Evolutionary conservation across 1,284 basidiomycete genomes (phyloP), one percentile per base, ranked within the genome.

Genomic region (Fomes fomentarius): DNA sequence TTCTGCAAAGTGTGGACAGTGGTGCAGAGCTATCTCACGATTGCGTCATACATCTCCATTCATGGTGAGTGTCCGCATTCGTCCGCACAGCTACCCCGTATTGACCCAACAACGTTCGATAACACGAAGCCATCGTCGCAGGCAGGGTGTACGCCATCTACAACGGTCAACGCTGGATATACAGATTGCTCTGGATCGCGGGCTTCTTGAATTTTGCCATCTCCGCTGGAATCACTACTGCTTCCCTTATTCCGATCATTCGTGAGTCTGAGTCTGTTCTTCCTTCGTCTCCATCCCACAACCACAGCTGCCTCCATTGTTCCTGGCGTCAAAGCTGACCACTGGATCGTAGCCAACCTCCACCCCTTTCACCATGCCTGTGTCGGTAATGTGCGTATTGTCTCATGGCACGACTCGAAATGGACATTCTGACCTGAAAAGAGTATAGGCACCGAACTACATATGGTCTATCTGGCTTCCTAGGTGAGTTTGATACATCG

Each of bases 391-490:
- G 67, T 68, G 37, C 44, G 65, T 62, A 7, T 11, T 15, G 41
- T 9, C 31, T 6, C 17, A 14, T 43, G 17, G 14, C 12, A 30
- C 7, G 28, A 30, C 6, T 43, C 12, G 22, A 25, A 22, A 10
- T 15, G 14, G 19, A 15, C 33, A 34, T 3, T n/a, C 15, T 45
- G 30, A 44, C 25, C 2, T 25, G 9, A 31, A 31, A 10, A 17
- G 17, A 15, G 42, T 11, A 15, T 19, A 70, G 69, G 67, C 64
- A 25, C 69, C 69, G 12, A 51, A 55, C 21, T 69, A 62, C 43
- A 60, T 70, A 15, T 70, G 69, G 69, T 41, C 61, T 14, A 60
- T 64, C 34, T 70, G 69, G 69, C 60, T 70, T 41, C 69, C 69
- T 39, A 70, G 62, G 68, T 68, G 34, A 12, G 63, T 46, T 5